phyloP scores from a whole-genome alignment of 352 stramenopile genomes.

The Albugo candida region DNA sequence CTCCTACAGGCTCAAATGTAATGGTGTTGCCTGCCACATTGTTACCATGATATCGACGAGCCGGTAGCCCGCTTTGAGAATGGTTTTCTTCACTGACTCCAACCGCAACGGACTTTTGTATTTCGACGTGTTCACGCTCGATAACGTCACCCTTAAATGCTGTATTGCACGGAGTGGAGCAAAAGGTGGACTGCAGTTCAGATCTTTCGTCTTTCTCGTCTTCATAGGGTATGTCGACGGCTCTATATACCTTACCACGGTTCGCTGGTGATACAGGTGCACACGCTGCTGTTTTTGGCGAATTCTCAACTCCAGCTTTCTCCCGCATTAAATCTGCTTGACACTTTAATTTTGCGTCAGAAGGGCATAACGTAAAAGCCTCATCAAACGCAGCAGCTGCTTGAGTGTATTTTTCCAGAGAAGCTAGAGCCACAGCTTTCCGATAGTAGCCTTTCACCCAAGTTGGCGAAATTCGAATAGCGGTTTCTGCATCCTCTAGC shows the following conservation, averaged over 20 bases:
- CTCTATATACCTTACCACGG: conserved; percentile 1
- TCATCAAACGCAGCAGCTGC: conserved; percentile 44
- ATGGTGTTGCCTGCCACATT: conserved; percentile 49
- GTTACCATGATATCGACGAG: conserved; percentile 33
- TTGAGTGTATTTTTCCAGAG: conserved; percentile 36
- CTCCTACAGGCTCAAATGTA: conserved; percentile 47
- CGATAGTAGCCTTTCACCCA: conserved; percentile 80
- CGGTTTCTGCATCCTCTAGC: conserved; percentile 37
- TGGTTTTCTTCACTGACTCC: background rate
- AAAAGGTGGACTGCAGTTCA: conserved; percentile 8
- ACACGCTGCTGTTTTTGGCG: background rate
- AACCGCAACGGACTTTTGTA: background rate
- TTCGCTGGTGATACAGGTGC: conserved; percentile 2
- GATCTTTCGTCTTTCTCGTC: background rate
- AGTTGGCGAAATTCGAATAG: conserved; percentile 33
- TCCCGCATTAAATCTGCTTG: conserved; percentile 47
- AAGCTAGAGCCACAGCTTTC: conserved; percentile 37
- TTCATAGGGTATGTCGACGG: conserved; percentile 2
- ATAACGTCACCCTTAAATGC: conserved; percentile 57
- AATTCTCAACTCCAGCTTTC: conserved; percentile 3
- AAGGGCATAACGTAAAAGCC: conserved; percentile 46
- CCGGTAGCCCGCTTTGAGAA: background rate
- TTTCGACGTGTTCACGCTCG: conserved; percentile 29
- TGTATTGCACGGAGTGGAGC: conserved; percentile 16
- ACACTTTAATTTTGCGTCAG: conserved; percentile 32